Conservation (phyloP, 2,329 filamentous ascomycete genomes). For the Pezicula neosporulosa region DNA sequence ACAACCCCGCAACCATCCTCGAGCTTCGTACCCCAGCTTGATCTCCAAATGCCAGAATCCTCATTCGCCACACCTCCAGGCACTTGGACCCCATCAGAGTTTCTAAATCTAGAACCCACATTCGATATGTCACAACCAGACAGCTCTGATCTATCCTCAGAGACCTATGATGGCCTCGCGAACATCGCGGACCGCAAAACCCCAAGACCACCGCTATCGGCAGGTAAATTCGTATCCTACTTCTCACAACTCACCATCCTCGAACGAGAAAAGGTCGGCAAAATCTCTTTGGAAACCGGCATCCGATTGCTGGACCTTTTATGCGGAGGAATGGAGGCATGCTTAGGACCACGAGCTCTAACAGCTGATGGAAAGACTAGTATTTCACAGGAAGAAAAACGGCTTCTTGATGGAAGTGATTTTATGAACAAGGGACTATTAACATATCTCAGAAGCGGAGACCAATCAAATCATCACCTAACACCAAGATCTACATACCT, state of each 20-base stretch:
- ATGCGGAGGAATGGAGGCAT: not conserved
- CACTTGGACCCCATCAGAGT: too few relatives aligned
- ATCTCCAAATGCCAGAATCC: too few relatives aligned
- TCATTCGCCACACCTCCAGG: too few relatives aligned
- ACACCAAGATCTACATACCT: not conserved
- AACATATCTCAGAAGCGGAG: too few relatives aligned
- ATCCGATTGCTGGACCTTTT: not conserved
- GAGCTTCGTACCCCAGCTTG: too few relatives aligned
- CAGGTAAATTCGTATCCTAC: not conserved
- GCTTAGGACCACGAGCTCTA: not conserved
- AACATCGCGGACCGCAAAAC: not conserved
- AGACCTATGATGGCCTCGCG: not conserved
- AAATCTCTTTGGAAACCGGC: not conserved
- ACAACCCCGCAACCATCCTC: too few relatives aligned
- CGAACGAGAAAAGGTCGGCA: not conserved
- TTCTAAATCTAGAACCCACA: too few relatives aligned
- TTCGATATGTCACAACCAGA: not conserved
- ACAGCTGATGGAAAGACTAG: not conserved
- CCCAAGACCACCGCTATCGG: not conserved
- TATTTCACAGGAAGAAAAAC: not conserved
- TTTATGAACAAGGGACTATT: too few relatives aligned
- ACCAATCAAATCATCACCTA: too few relatives aligned
- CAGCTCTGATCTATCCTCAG: not conserved
- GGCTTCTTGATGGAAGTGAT: too few relatives aligned
- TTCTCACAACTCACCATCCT: not conserved